Evolutionary conservation across 345 rosid species (phyloP).

Genomic region (Chamaenerion angustifolium): DNA sequence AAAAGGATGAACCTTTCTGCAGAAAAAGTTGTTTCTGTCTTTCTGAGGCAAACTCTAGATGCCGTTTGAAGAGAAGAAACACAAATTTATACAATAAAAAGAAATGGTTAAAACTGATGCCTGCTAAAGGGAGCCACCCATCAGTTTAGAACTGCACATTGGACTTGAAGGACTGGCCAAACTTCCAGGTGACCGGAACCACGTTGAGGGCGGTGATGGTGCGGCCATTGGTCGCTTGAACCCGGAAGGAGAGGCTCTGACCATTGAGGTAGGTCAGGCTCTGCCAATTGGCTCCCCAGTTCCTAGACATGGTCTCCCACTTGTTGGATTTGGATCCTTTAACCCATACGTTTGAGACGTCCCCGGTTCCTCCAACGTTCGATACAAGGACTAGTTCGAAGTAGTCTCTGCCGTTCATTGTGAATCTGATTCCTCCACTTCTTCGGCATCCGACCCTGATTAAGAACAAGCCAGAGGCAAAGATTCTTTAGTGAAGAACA

Average conservation of each 20-base stretch:
- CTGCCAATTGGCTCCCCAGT: constrained; percentile 68
- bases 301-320: constrained; percentile 54
- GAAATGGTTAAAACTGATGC: too few relatives aligned
- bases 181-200: constrained; percentile 44
- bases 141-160: constrained; percentile 32
- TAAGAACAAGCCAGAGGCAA: not conserved
- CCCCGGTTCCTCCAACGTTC: constrained; percentile 56
- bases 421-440: constrained; percentile 63
- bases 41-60: too few relatives aligned
- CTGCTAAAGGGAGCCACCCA: too few relatives aligned
- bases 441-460: constrained; percentile 48
- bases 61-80: too few relatives aligned
- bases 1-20: too few relatives aligned
- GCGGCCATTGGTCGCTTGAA: constrained; percentile 35
- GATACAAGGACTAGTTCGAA: constrained; percentile 64
- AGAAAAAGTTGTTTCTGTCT: too few relatives aligned
- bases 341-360: constrained; percentile 36
- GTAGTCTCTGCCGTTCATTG: constrained; percentile 48
- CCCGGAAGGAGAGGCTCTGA: constrained; percentile 46
- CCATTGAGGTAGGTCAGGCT: constrained; percentile 50
- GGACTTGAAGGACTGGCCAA: constrained; percentile 53
- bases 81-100: too few relatives aligned
- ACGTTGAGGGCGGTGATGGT: constrained; percentile 26
- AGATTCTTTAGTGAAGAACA: not conserved
- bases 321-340: constrained; percentile 38